Conservation (phyloP, 306 rosid genomes). For the Ochetophila trinervis region DNA sequence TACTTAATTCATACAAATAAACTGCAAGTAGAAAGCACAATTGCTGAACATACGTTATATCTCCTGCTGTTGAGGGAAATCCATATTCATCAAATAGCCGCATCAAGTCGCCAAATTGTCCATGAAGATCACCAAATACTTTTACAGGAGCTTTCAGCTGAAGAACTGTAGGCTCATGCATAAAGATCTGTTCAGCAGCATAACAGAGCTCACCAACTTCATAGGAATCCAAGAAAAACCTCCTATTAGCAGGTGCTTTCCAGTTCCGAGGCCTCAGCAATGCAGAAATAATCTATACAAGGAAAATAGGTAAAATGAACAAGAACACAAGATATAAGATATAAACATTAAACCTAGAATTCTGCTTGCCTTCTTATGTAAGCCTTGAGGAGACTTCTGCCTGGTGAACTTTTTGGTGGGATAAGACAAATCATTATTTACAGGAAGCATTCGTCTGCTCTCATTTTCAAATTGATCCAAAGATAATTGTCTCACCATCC, state of each 20-base stretch:
- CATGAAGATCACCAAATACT: slow-evolving; percentile 99
- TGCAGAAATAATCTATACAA: slow-evolving; percentile 69
- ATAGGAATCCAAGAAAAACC: slow-evolving; percentile 94
- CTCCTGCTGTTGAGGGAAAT: slow-evolving; percentile 98
- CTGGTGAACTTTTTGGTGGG: slow-evolving; percentile 78
- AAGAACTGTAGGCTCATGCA: slow-evolving; percentile 96
- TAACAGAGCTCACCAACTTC: slow-evolving; percentile 99
- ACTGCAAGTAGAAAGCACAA: slow-evolving; percentile 15
- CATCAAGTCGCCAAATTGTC: slow-evolving; percentile 99
- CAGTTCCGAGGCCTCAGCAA: slow-evolving; percentile 95
- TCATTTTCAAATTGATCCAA: slow-evolving; percentile 99
- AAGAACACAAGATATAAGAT: slow-evolving; percentile 16
- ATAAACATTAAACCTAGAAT: slow-evolving; percentile 14
- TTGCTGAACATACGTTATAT: slow-evolving; percentile 74
- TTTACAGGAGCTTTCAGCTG: slow-evolving; percentile 96
- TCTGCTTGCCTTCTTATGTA: slow-evolving; percentile 81
- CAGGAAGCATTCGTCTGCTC: slow-evolving; percentile 96
- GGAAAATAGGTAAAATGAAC: slow-evolving; percentile 16
- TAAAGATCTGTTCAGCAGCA: slow-evolving; percentile 98
- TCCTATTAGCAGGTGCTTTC: slow-evolving; percentile 91
- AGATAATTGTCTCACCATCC: slow-evolving; percentile 97
- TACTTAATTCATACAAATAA: slow-evolving; percentile 16
- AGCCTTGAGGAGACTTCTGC: slow-evolving; percentile 97
- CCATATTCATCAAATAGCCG: slow-evolving; percentile 99
- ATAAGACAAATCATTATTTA: slow-evolving; percentile 67